phyloP scores from a whole-genome alignment of 2,329 filamentous ascomycete genomes.

The Pestalotiopsis sp. region DNA sequence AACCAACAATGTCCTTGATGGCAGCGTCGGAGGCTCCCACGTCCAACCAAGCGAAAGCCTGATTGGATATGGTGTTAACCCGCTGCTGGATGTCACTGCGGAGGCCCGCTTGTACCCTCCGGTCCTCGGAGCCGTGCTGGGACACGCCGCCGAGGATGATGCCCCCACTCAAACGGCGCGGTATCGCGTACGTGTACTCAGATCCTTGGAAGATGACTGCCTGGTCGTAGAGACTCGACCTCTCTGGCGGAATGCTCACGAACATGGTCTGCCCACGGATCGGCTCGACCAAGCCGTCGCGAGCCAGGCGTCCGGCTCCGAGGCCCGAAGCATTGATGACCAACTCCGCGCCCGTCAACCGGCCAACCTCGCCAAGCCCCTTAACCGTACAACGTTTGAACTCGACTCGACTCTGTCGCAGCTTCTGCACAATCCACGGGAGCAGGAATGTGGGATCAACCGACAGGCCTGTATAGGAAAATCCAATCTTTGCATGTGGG shows the following conservation, averaged over 20 bases:
- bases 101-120: background rate
- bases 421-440: background rate
- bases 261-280: constrained; percentile 2
- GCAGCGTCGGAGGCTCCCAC: background rate
- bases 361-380: background rate
- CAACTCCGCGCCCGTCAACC: background rate
- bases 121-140: background rate
- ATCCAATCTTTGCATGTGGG: background rate
- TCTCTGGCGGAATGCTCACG: background rate
- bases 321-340: background rate
- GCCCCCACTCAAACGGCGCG: background rate
- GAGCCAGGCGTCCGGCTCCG: background rate
- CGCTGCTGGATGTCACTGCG: background rate
- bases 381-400: background rate
- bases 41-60: background rate
- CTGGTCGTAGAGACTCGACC: background rate
- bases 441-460: background rate
- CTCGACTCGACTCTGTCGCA: background rate
- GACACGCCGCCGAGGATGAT: background rate
- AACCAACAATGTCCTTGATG: background rate
- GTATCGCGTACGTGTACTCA: background rate
- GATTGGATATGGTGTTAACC: background rate
- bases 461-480: background rate
- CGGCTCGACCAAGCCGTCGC: background rate
- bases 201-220: background rate